Evolutionary conservation across 495 filamentous ascomycete genomes (phyloP), one percentile per base, ranked within the genome.

Genomic region (Penicillium mononematosum): DNA sequence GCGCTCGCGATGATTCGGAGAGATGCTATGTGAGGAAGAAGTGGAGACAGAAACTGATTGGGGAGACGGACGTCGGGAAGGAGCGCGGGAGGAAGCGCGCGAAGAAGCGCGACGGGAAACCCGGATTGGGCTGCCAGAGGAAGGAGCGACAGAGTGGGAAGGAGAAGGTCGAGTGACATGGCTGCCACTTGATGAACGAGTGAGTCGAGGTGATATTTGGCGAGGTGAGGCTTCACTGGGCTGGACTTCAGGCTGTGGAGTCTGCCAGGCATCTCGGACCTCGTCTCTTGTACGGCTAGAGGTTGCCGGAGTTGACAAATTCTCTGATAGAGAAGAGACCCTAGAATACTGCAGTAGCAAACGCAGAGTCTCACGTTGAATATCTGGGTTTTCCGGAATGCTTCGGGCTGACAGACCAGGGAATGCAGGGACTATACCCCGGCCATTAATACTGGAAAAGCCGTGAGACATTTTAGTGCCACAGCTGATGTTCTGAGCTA

Each of bases 341-440:
- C 25, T 41, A 22, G 42, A 45, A 43, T 41, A 52, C 17, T 52
- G 50, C 14, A 52, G 16, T 7, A 52, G n/a, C 20, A 52, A 52
- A 1, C 50, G 50, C 14, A 52, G 16, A 25, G 50, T 52, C 32
- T 52, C 50, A 14, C 36, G 36, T 14, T 52, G 50, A 6, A 52
- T 25, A 17, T 52, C 50, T 12, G 50, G 50, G n/a, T 52, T 31
- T 42, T 52, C 50, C 1, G 50, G 50, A n/a, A 52, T 52, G 10
- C 50, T 52, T 29, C 24, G 16, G 8, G 50, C 50, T 42, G 50
- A 41, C 25, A 52, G 36, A 16, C 50, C 50, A 52, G 36, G 50
- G 50, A 52, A 52, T 42, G 36, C 11, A 42, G 50, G 50, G n/a
- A 42, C 4, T 48, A 48, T 48, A 48, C 17, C n/a, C 24, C 29